Conservation (phyloP, 2,329 filamentous ascomycete genomes). For the Colletotrichum abscissum region DNA sequence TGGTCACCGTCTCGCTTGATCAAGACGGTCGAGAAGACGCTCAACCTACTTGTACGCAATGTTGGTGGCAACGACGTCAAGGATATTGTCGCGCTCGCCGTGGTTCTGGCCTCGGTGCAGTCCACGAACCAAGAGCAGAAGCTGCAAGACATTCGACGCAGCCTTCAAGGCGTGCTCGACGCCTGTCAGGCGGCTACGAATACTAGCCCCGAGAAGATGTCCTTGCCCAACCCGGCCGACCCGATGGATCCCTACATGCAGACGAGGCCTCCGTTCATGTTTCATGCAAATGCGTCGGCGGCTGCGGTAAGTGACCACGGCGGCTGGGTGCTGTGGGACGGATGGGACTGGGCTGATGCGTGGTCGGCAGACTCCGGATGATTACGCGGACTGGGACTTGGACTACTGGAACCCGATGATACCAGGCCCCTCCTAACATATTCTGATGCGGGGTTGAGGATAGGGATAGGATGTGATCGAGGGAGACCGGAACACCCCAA, state of each 20-base stretch:
- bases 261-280: slow-evolving; percentile 40
- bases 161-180: slow-evolving; percentile 56
- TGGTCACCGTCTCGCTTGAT: slow-evolving; percentile 56
- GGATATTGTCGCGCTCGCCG: slow-evolving; percentile 60
- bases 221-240: slow-evolving; percentile 31
- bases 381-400: slow-evolving; percentile 36
- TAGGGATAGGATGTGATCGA: background rate
- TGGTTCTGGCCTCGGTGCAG: slow-evolving; percentile 59
- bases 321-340: slow-evolving; percentile 54
- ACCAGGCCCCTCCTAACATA: slow-evolving; percentile 16
- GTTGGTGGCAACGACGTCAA: slow-evolving; percentile 62
- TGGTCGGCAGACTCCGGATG: slow-evolving; percentile 35
- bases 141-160: slow-evolving; percentile 53
- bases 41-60: slow-evolving; percentile 57
- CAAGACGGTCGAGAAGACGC: slow-evolving; percentile 57
- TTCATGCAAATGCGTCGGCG: slow-evolving; percentile 44
- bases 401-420: slow-evolving; percentile 32
- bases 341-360: slow-evolving; percentile 47
- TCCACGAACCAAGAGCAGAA: slow-evolving; percentile 52
- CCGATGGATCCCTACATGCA: slow-evolving; percentile 37
- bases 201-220: slow-evolving; percentile 51
- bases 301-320: slow-evolving; percentile 43
- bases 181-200: slow-evolving; percentile 57
- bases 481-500: slow-evolving; percentile 3
- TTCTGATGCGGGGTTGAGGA: slow-evolving; percentile 9